Conservation (phyloP, 495 filamentous ascomycete genomes). For the Podospora comata region DNA sequence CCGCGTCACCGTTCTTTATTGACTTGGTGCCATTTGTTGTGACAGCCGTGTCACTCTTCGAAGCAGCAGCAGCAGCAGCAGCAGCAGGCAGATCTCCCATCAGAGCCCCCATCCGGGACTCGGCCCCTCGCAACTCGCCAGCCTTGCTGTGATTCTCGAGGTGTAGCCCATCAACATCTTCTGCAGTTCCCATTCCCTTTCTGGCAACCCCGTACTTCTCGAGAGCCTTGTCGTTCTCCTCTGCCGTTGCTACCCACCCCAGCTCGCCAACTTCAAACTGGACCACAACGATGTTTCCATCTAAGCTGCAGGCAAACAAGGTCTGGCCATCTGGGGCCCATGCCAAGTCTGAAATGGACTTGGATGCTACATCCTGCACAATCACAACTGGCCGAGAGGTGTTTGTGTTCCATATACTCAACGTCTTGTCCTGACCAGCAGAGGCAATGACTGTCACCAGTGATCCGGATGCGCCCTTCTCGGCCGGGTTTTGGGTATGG, state of each 20-base stretch:
- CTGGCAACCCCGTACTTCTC: constrained; percentile 88
- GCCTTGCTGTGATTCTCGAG: constrained; percentile 91
- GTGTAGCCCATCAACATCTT: constrained; percentile 80
- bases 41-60: constrained; percentile 13
- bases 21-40: constrained; percentile 45
- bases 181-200: constrained; percentile 80
- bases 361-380: constrained; percentile 78
- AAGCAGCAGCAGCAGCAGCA: constrained; percentile 23
- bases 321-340: constrained; percentile 93
- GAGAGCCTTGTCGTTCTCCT: constrained; percentile 88
- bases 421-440: constrained; percentile 90
- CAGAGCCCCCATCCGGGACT: constrained; percentile 93
- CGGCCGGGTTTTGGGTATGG: constrained; percentile 59
- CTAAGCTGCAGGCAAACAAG: constrained; percentile 78
- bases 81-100: constrained; percentile 75
- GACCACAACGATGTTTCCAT: constrained; percentile 78
- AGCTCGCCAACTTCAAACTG: constrained; percentile 49
- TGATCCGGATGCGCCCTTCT: constrained; percentile 33
- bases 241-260: constrained; percentile 55
- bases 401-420: constrained; percentile 96
- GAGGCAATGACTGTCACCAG: constrained; percentile 95
- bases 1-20: constrained; percentile 34
- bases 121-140: constrained; percentile 79
- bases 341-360: constrained; percentile 88
- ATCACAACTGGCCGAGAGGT: constrained; percentile 87